A percentile compares a stretch with the other conserved stretches of the same genome.
phyloP scores from a whole-genome alignment of 1,139 yeast genomes.

The Wickerhamomyces sp. region DNA sequence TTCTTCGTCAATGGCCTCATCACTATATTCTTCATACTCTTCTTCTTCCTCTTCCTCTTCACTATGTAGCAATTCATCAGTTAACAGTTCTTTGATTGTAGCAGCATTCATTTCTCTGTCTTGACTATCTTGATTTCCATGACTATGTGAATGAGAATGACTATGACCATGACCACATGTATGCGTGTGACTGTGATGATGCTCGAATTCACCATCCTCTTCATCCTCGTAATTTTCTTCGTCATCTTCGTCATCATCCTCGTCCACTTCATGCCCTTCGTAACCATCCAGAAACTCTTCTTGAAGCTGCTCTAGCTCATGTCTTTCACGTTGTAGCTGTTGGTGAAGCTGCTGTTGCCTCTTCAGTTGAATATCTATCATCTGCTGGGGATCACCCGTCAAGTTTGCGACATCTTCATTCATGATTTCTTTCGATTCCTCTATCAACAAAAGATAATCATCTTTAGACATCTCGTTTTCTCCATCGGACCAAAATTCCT shows the following conservation, averaged over 20 bases:
- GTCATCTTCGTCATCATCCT: conserved; percentile 6
- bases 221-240: conserved; percentile 25
- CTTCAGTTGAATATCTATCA: conserved; percentile 14
- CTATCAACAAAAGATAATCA: conserved; percentile 3
- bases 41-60: conserved; percentile 28
- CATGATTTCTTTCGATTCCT: conserved; percentile 2
- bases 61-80: conserved; percentile 16
- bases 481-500: conserved; percentile 3
- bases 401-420: conserved; percentile 5
- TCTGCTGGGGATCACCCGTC: conserved; percentile 1
- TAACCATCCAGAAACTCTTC: conserved; percentile 21
- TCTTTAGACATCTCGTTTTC: conserved; percentile 8
- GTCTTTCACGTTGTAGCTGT: conserved; percentile 18
- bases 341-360: conserved; percentile 17
- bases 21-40: conserved; percentile 16
- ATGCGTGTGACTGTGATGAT: conserved; percentile 5
- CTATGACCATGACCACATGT: conserved; percentile 1
- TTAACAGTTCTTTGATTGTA: conserved; percentile 22
- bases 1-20: conserved; percentile 47
- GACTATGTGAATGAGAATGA: conserved; percentile 1
- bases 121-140: conserved; percentile 13
- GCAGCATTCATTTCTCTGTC: conserved; percentile 29
- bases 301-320: conserved; percentile 17
- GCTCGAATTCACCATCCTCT: conserved; percentile 23
- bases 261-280: conserved; percentile 8